Conservation (phyloP, 2,329 filamentous ascomycete genomes). For the Dendrostoma leiphaemia region DNA sequence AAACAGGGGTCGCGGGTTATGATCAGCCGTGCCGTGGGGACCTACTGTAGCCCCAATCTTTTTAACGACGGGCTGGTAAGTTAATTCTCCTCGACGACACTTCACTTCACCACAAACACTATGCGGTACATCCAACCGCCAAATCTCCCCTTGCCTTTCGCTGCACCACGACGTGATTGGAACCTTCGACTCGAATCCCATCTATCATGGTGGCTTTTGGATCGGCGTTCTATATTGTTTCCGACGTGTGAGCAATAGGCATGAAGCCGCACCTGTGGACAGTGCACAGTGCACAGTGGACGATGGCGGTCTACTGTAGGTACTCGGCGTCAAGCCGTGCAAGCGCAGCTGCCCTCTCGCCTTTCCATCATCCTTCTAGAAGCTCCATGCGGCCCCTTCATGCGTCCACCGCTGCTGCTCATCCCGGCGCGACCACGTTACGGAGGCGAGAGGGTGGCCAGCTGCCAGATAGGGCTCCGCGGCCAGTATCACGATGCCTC, state of each 20-base stretch:
- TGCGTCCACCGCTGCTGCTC: neutral
- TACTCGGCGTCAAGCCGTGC: neutral
- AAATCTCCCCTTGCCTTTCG: no score
- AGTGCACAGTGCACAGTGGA: no score
- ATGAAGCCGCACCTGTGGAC: no score
- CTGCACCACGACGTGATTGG: no score
- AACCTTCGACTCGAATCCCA: no score
- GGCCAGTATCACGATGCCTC: neutral
- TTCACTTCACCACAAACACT: neutral
- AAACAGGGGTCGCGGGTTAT: neutral
- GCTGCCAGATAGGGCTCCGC: slow-evolving; percentile 6
- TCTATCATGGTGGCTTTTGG: no score
- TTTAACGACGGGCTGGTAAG: neutral
- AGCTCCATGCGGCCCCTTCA: neutral
- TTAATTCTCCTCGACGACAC: neutral
- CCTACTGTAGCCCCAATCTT: no score
- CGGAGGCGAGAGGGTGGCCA: neutral
- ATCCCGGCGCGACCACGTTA: neutral
- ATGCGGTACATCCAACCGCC: no score
- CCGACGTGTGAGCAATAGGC: no score
- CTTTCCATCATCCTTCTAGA: neutral
- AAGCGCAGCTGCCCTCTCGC: neutral
- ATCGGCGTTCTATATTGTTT: no score
- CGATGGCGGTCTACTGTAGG: no score
- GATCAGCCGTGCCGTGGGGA: no score